Percentiles rank a stretch among this genome's conserved stretches.
Conservation (phyloP, 2,329 filamentous ascomycete genomes). For the Phaeosphaeriaceae sp. region DNA sequence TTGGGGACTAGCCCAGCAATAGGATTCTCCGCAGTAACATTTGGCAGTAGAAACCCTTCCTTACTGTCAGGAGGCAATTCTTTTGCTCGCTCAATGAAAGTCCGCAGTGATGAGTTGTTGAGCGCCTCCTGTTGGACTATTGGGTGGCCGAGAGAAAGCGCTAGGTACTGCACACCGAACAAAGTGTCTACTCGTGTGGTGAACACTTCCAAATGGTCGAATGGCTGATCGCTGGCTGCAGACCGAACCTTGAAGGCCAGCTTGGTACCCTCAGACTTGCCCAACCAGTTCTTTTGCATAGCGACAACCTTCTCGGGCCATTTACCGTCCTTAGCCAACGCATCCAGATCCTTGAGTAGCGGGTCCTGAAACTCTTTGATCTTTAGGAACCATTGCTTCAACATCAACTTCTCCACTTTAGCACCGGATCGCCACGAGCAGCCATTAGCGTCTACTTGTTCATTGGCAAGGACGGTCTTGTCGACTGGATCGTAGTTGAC, state of each 20-base stretch:
- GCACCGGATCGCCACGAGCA: constrained; percentile 88
- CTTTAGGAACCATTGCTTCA: constrained; percentile 90
- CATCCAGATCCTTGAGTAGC: constrained; percentile 73
- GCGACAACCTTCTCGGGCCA: constrained; percentile 86
- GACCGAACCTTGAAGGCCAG: constrained; percentile 72
- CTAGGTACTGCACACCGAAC: constrained; percentile 86
- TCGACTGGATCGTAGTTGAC: constrained; percentile 94
- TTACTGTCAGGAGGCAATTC: constrained; percentile 64
- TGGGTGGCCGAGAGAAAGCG: constrained; percentile 76
- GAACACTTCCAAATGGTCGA: constrained; percentile 71
- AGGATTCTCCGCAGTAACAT: constrained; percentile 40
- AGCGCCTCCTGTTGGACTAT: constrained; percentile 69
- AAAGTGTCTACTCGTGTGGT: constrained; percentile 87
- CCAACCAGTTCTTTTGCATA: constrained; percentile 90
- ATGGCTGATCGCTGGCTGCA: constrained; percentile 42
- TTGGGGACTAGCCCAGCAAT: constrained; percentile 62
- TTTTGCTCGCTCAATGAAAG: constrained; percentile 67
- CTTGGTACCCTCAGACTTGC: constrained; percentile 75
- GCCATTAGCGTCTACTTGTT: constrained; percentile 88
- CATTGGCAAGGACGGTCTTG: constrained; percentile 87
- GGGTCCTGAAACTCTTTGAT: constrained; percentile 81
- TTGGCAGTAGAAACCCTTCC: constrained; percentile 70
- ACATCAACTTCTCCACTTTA: constrained; percentile 76
- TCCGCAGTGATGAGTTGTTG: constrained; percentile 66
- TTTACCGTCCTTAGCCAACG: constrained; percentile 65